These are phyloP conservation scores for Ascochyta koolunga DNA, from an alignment of 2,329 filamentous ascomycete genomes.

Conservation along the genomic window DNA sequence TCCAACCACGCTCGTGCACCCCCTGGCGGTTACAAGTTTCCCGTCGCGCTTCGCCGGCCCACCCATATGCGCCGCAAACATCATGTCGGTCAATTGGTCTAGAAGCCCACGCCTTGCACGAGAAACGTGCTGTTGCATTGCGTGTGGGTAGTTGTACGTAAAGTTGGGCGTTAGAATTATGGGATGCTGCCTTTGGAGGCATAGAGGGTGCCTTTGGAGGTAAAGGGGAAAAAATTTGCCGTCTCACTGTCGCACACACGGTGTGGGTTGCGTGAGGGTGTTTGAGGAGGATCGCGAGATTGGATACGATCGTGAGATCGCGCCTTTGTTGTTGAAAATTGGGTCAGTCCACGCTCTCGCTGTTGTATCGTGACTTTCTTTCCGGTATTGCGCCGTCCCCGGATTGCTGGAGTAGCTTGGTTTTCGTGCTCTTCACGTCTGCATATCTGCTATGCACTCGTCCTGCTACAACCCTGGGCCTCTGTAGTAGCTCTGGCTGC, in stretches of 20 bases:
- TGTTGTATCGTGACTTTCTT: constrained; percentile 8
- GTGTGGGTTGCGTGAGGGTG: constrained; percentile 10
- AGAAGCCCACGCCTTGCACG: neutral
- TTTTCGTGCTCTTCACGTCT: neutral
- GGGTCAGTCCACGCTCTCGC: neutral
- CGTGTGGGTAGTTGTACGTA: constrained; percentile 17
- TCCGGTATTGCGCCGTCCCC: constrained; percentile 12
- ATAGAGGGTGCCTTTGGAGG: constrained; percentile 17
- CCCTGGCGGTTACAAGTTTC: constrained; percentile 12
- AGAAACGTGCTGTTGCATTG: constrained; percentile 11
- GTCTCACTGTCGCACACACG: constrained; percentile 8
- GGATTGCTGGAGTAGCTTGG: constrained; percentile 10
- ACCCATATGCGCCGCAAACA: neutral
- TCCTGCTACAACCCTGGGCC: neutral
- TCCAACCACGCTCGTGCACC: constrained; percentile 2
- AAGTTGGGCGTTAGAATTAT: constrained; percentile 4
- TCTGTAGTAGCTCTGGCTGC: neutral
- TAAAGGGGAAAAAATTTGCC: constrained; percentile 16
- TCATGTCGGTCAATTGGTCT: neutral
- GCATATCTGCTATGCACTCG: neutral
- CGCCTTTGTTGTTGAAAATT: constrained; percentile 7
- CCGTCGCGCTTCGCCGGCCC: constrained; percentile 11
- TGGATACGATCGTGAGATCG: constrained; percentile 5
- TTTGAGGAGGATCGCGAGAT: constrained; percentile 8
- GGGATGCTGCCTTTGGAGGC: constrained; percentile 15